Percentiles rank a stretch among this genome's conserved stretches.
Conservation (phyloP, 1,284 basidiomycete species). For the Cryptococcus sp. region DNA sequence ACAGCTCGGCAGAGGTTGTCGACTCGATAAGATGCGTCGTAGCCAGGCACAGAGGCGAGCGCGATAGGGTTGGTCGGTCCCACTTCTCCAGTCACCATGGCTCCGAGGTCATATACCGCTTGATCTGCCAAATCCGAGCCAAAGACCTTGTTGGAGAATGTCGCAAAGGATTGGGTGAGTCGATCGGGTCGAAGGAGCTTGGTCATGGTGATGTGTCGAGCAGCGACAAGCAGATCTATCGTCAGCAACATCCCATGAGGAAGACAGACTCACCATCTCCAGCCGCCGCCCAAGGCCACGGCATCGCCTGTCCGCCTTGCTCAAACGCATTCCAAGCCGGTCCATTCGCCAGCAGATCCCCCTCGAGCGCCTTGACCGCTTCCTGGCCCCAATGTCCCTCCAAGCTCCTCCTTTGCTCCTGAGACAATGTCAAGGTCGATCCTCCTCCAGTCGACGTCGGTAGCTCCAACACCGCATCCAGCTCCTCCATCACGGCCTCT, state of each 20-base stretch:
- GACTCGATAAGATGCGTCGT: constrained; percentile 91
- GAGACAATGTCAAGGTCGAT: constrained; percentile 11
- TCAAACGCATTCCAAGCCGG: constrained; percentile 71
- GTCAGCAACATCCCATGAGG: too few relatives aligned
- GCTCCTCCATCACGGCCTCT: constrained; percentile 73
- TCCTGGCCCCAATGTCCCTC: constrained; percentile 26
- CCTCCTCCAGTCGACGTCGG: constrained; percentile 27
- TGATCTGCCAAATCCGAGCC: constrained; percentile 32
- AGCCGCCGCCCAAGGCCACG: constrained; percentile 64
- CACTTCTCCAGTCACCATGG: constrained; percentile 72
- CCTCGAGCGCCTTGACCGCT: constrained; percentile 63
- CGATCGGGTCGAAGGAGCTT: constrained; percentile 44
- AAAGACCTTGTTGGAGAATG: constrained; percentile 37
- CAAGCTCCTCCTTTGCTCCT: constrained; percentile 29
- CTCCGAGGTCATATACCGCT: constrained; percentile 56
- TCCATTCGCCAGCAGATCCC: constrained; percentile 60
- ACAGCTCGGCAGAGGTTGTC: constrained; percentile 78
- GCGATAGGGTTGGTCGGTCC: constrained; percentile 76
- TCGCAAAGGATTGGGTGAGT: constrained; percentile 27
- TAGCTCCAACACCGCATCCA: constrained; percentile 83
- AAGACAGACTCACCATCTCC: constrained; percentile 30
- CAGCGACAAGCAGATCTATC: constrained; percentile 24
- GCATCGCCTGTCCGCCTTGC: constrained; percentile 61
- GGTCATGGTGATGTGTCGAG: constrained; percentile 30
- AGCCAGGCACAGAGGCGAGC: constrained; percentile 87